phyloP scores from a whole-genome alignment of 768 basidiomycete genomes.

The Auricularia heimuer region DNA sequence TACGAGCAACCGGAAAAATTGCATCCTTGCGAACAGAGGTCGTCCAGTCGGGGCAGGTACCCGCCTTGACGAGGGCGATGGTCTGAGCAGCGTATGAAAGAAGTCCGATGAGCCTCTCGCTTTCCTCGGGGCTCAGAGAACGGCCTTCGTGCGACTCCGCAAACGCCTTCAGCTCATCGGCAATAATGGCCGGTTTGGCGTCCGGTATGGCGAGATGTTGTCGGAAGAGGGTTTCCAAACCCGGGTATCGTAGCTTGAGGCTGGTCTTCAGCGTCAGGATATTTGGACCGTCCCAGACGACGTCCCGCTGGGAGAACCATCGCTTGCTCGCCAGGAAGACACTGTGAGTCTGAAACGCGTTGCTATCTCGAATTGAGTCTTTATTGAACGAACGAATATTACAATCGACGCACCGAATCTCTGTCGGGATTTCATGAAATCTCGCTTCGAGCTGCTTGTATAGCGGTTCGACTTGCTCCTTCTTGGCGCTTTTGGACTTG shows the following conservation, averaged over 20 bases:
- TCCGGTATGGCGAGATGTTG: conserved; percentile 9
- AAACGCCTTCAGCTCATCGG: conserved; percentile 12
- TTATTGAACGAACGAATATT: background rate
- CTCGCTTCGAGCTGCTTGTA: conserved; percentile 16
- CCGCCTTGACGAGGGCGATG: background rate
- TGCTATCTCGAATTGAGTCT: background rate
- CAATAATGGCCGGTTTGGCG: conserved; percentile 10
- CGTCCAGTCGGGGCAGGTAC: background rate
- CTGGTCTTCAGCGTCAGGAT: conserved; percentile 12
- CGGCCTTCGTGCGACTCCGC: background rate
- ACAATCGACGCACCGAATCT: conserved; percentile 12
- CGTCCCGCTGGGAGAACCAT: background rate
- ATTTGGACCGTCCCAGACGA: conserved; percentile 15
- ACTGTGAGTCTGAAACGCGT: background rate
- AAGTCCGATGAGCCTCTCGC: background rate
- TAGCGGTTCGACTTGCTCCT: conserved; percentile 4
- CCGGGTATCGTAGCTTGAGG: conserved; percentile 9
- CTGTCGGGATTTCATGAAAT: conserved; percentile 14
- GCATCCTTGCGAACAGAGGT: background rate
- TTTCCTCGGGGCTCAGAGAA: background rate
- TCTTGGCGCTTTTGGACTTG: conserved; percentile 4
- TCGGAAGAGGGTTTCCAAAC: conserved; percentile 12
- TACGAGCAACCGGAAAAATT: background rate
- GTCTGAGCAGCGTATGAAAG: background rate
- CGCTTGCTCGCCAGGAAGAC: background rate